Conservation (phyloP, 441 rosid species). For the Pelargonium australe region DNA sequence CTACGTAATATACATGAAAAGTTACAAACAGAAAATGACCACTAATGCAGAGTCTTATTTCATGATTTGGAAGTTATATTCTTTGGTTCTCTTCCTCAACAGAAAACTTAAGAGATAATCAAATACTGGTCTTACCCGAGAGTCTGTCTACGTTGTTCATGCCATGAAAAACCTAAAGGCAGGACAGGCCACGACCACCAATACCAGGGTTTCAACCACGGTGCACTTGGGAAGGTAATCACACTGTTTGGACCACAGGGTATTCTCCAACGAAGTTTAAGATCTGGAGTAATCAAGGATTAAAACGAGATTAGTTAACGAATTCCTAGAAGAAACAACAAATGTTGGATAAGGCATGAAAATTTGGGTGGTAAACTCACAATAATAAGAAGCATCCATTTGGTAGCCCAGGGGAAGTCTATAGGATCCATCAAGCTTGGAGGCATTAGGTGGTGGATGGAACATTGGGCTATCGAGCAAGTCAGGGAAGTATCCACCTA, state of each 20-base stretch:
- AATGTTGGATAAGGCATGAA: not conserved
- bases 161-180: constrained; percentile 80
- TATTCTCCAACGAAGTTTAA: constrained; percentile 73
- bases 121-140: constrained; percentile 46
- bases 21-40: no score
- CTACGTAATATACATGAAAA: no score
- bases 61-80: no score
- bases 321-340: not conserved
- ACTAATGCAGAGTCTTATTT: no score
- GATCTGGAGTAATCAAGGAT: constrained; percentile 39
- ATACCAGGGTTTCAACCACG: constrained; percentile 96
- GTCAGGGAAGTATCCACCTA: constrained; percentile 75
- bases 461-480: constrained; percentile 74
- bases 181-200: constrained; percentile 99
- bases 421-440: constrained; percentile 48
- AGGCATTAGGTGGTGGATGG: constrained; percentile 52
- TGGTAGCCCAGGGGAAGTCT: constrained; percentile 94
- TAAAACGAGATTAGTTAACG: not conserved
- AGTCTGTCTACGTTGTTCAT: constrained; percentile 56
- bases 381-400: constrained; percentile 91
- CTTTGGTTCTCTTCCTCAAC: no score
- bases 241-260: constrained; percentile 93
- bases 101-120: no score
- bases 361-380: constrained; percentile 34
- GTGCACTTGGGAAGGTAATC: constrained; percentile 86